Evolutionary conservation across 1,284 basidiomycete species (phyloP), one percentile per base, ranked within the genome.

Genomic region (Malassezia psittaci): DNA sequence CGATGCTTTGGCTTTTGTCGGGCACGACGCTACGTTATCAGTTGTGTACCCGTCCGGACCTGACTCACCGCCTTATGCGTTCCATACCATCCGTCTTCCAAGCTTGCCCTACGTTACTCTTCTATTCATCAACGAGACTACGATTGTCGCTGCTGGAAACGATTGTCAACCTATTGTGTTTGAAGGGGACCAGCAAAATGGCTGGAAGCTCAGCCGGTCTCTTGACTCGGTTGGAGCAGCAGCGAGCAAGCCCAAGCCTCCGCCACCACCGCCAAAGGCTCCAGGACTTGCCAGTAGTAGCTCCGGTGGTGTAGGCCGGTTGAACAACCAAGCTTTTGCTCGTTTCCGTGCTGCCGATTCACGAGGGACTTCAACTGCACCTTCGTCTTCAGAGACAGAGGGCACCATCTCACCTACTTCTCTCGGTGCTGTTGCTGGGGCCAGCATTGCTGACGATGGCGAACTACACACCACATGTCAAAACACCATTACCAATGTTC

Each of bases 301-400:
- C 77, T 33, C 77, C 76, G 70, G 76, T 16, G 58, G 72, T 5
- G 82, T 87, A 12, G 94, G 93, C 2, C 80, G 90, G 21, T 82
- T 98, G 57, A 94, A 93, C 78, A 86, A 85, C 58, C 87, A 89
- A 46, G 94, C 94, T 0, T 98, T 98, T 79, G 88, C 90, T 68
- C 84, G 88, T 37, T 99, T 99, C 83, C 83, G 85, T 43, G 83
- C 87, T 60, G 94, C 94, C 29, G 94, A 98, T 73, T 83, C 83
- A 52, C 84, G 89, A 47, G 94, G 94, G 36, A 52, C 60, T 0
- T 77, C 64, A 15, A 57, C 80, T 4, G 72, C 77, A 13, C 36
- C 57, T 5, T 45, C 42, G 10, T 42, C 43, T 2, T 75, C 76
- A 12, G 75, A 71, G 7, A 76, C 74, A 51, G 75, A 38, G 61